These are phyloP conservation scores for Fusarium keratoplasticum DNA, from an alignment of 2,329 filamentous ascomycete species.

Conservation along the genomic window DNA sequence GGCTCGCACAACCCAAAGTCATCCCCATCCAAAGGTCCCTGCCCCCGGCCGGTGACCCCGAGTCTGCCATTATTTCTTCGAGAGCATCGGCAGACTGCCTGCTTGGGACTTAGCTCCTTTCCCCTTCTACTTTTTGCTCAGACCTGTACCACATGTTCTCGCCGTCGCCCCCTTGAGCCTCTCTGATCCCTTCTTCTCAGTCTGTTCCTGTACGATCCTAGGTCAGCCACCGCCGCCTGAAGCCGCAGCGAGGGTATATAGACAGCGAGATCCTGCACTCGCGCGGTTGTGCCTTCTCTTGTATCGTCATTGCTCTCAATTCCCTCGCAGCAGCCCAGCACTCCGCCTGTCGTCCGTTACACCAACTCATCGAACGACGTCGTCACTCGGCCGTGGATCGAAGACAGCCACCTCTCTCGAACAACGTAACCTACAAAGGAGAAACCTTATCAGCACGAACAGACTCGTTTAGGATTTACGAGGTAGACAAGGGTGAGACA, in stretches of 20 bases:
- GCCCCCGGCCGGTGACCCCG: constrained; percentile 44
- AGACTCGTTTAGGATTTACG: background rate
- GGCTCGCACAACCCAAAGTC: constrained; percentile 53
- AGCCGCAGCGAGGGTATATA: constrained; percentile 52
- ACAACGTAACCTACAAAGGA: constrained; percentile 18
- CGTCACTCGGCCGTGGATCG: constrained; percentile 29
- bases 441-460: constrained; percentile 1
- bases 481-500: constrained; percentile 39
- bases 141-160: constrained; percentile 42
- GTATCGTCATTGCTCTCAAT: constrained; percentile 37
- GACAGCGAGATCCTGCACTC: constrained; percentile 51
- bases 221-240: constrained; percentile 43
- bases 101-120: constrained; percentile 34
- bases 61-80: constrained; percentile 42
- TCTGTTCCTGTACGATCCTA: constrained; percentile 45
- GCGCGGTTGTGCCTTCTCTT: constrained; percentile 45
- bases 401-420: constrained; percentile 20
- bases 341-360: constrained; percentile 37
- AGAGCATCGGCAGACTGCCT: constrained; percentile 40
- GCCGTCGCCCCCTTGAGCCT: constrained; percentile 38
- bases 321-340: constrained; percentile 30
- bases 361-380: constrained; percentile 37
- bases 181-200: constrained; percentile 32
- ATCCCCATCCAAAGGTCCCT: constrained; percentile 44
- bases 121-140: constrained; percentile 27